Evolutionary conservation across 805 yeast species (phyloP).

Genomic region (Wickerhamomyces canadensis): DNA sequence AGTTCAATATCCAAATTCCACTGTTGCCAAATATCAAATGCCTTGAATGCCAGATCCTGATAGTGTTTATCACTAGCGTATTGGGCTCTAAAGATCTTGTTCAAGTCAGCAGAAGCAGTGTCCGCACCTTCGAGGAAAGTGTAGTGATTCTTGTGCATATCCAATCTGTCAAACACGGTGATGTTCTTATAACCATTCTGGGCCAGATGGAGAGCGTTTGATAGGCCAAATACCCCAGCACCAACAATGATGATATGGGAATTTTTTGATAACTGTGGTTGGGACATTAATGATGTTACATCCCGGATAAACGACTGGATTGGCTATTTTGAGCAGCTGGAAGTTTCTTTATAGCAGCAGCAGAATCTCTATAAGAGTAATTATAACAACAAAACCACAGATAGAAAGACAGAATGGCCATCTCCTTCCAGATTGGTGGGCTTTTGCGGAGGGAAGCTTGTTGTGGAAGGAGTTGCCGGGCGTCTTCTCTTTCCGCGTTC

Average conservation of each 20-base stretch:
- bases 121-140: slow-evolving; percentile 33
- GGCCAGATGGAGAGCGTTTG: slow-evolving; percentile 37
- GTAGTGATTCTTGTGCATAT: slow-evolving; percentile 24
- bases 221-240: slow-evolving; percentile 44
- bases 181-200: slow-evolving; percentile 32
- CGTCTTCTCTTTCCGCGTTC: too few species aligned
- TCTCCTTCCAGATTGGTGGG: too few species aligned
- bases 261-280: slow-evolving; percentile 9
- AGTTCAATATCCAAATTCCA: slow-evolving; percentile 13
- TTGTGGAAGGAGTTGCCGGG: too few species aligned
- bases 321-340: too few species aligned
- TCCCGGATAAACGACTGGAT: too few species aligned
- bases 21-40: slow-evolving; percentile 7
- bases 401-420: too few species aligned
- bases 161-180: slow-evolving; percentile 33
- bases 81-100: slow-evolving; percentile 33
- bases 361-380: too few species aligned
- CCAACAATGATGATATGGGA: slow-evolving; percentile 36
- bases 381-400: too few species aligned
- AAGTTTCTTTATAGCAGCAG: too few species aligned
- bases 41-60: slow-evolving; percentile 21
- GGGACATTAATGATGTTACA: too few species aligned
- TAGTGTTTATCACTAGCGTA: slow-evolving; percentile 32
- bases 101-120: slow-evolving; percentile 36
- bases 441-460: too few species aligned